Conservation (phyloP, 257 asterid species). For the Dorcoceras hygrometricum region DNA sequence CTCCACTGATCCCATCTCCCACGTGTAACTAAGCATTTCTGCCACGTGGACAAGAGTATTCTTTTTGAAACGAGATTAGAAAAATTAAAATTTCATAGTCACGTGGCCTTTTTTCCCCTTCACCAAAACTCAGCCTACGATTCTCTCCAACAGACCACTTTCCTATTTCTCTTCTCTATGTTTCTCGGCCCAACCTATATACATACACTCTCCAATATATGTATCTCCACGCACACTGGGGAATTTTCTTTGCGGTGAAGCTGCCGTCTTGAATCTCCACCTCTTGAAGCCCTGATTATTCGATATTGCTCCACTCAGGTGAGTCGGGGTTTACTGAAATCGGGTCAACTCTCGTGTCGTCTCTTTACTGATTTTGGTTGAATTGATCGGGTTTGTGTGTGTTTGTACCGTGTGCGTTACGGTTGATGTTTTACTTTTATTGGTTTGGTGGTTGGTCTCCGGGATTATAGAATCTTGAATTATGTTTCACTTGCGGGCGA, state of each 20-base stretch:
- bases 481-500: neutral
- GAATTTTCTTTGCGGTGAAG: neutral
- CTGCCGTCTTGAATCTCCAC: neutral
- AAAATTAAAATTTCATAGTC: neutral
- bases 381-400: neutral
- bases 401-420: neutral
- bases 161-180: neutral
- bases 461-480: constrained; percentile 3
- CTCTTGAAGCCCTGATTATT: neutral
- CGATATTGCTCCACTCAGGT: constrained; percentile 7
- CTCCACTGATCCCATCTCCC: neutral
- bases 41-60: neutral
- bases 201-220: neutral
- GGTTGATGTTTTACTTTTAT: neutral
- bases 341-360: constrained; percentile 23
- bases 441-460: neutral
- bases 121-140: too few species aligned
- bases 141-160: neutral
- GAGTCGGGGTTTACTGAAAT: constrained; percentile 10
- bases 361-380: neutral
- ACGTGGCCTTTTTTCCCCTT: neutral
- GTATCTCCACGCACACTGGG: neutral
- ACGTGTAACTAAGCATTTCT: neutral
- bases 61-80: too few species aligned
- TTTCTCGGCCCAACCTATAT: constrained; percentile 1